Evolutionary conservation across 2,329 filamentous ascomycete genomes (phyloP).

Genomic region (Ceratocystis diversiconidia): DNA sequence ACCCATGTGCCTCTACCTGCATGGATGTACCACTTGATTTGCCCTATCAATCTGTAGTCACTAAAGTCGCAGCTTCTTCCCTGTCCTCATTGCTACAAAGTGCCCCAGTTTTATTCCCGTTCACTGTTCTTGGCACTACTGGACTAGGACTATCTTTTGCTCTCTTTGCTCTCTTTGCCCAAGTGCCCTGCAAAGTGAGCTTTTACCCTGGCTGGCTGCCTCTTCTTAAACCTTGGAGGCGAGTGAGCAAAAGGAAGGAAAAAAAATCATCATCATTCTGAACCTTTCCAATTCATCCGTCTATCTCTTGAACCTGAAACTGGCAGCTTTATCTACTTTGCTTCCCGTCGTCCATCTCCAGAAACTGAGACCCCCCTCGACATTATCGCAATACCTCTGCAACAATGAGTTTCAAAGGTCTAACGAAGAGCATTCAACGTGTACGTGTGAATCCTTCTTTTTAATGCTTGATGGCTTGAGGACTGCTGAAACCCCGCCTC

Average conservation of each 20-base stretch:
- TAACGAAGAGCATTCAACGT: conserved; percentile 76
- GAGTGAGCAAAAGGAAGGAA: conserved; percentile 1
- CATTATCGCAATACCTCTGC: conserved; percentile 1
- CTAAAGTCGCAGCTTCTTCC: conserved; percentile 1
- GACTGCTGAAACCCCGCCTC: conserved; percentile 1
- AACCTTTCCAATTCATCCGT: neutral
- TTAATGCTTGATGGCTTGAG: neutral
- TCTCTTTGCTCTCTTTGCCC: neutral
- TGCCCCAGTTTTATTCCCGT: neutral
- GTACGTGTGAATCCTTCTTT: conserved; percentile 36
- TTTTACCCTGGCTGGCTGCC: conserved; percentile 14
- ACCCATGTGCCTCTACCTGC: neutral
- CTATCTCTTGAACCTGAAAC: neutral
- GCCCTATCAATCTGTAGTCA: neutral
- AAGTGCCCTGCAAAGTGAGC: neutral
- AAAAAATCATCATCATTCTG: conserved; percentile 7
- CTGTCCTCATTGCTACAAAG: neutral
- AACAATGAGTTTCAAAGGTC: conserved; percentile 90
- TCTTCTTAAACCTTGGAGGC: conserved; percentile 3
- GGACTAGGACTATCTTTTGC: neutral
- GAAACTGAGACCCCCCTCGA: neutral
- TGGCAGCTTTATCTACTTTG: neutral
- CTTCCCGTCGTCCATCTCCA: neutral
- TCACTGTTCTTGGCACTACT: neutral
- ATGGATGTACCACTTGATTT: neutral